A percentile compares a stretch with the other conserved stretches of the same genome.
Evolutionary conservation across 2,329 filamentous ascomycete species (phyloP).

Genomic region (Capronia epimyces): DNA sequence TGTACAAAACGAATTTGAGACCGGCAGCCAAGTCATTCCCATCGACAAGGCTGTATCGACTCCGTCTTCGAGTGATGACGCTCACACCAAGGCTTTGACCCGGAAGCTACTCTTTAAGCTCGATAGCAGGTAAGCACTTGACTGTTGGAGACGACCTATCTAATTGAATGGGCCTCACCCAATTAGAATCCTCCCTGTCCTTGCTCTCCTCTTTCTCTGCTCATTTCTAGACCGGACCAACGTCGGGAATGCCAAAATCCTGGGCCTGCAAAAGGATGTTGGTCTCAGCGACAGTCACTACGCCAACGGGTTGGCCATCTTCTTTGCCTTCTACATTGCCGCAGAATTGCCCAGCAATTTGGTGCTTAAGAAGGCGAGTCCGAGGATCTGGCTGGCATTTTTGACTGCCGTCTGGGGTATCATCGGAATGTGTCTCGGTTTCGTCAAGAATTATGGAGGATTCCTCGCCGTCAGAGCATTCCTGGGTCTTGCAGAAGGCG

Average conservation of each 20-base stretch:
- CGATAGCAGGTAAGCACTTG: slow-evolving; percentile 43
- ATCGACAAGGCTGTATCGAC: slow-evolving; percentile 5
- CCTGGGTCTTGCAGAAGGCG: slow-evolving; percentile 40
- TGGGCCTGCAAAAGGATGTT: slow-evolving; percentile 56
- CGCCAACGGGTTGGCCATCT: slow-evolving; percentile 59
- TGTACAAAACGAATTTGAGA: slow-evolving; percentile 14
- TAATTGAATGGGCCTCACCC: not conserved
- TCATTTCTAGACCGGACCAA: slow-evolving; percentile 66
- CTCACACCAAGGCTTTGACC: slow-evolving; percentile 32
- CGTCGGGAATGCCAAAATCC: slow-evolving; percentile 64
- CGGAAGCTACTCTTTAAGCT: slow-evolving; percentile 50
- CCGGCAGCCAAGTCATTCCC: slow-evolving; percentile 1
- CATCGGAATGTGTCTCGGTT: slow-evolving; percentile 19
- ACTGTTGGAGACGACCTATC: not conserved
- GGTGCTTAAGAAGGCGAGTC: slow-evolving; percentile 44
- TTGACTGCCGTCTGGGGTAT: slow-evolving; percentile 26
- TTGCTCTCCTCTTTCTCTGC: slow-evolving; percentile 61
- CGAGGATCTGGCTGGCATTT: slow-evolving; percentile 47
- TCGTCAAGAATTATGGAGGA: slow-evolving; percentile 37
- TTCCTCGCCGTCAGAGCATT: slow-evolving; percentile 47
- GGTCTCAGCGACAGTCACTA: slow-evolving; percentile 58
- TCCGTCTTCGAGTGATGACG: slow-evolving; percentile 8
- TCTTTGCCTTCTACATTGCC: slow-evolving; percentile 57
- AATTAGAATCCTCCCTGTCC: slow-evolving; percentile 55
- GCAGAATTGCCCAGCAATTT: slow-evolving; percentile 39